Base-by-base conservation (phyloP, 345 rosid species). In the Euphorbia tirucalli region DNA sequence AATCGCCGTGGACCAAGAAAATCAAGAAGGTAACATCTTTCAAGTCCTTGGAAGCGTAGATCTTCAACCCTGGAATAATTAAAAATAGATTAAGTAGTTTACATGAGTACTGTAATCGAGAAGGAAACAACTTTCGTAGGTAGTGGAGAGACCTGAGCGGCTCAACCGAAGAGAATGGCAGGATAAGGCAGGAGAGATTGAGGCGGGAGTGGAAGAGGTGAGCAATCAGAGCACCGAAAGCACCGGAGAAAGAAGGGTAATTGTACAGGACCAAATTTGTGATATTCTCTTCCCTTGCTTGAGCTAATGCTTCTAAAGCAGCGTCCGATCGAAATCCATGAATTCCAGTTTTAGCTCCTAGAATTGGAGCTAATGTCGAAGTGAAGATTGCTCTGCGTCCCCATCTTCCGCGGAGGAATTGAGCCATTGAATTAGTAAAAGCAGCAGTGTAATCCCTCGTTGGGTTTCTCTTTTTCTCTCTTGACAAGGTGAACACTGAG, bases 221-320 rank as follows among this genome's bases (percentile, higher is more conserved):
- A 74, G 96, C 92, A 72, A 90, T 88, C 80, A 91, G 81, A 80
- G 97, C 94, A 14, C 92, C 87, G 78, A 83, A 85, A 1, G 93
- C 93, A 37, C 98, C 98, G 5, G 98, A 86, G 81, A 87, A 86
- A 0, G 97, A 93, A 0, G 98, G 96, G 75, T 91, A 93, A 69
- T 90, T 91, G 82, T 93, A 94, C 3, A 90, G 85, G 2, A 83
- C 89, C 62, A 90, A 52, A 66, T 83, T 88, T 19, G 82, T 83
- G 46, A 83, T 85, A 57, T 79, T 85, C 75, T 87, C 88, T 74
- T 86, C 92, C 2, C 77, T 59, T 5, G 93, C 91, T 77, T 77
- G 83, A 0, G 81, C 74, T 39, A 91, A 78, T 49, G 94, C 92
- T 80, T 87, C 89, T 24, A 91, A 75, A 9, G 96, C 98, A 8